Base-by-base conservation (phyloP, 108 stramenopile genomes). In the Cyclotella choctawhatcheeana region DNA sequence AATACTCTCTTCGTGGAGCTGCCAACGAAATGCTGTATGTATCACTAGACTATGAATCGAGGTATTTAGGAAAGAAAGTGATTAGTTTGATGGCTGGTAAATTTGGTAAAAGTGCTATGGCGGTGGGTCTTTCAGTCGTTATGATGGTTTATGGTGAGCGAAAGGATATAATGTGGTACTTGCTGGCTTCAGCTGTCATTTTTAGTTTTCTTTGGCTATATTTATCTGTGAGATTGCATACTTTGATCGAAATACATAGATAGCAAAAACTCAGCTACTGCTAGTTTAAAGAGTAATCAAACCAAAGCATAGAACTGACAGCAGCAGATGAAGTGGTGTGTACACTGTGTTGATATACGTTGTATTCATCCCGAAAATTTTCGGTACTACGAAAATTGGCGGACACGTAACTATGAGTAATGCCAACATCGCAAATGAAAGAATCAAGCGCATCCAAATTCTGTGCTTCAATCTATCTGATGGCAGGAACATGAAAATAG, bases 261-360 rank as follows among this genome's bases (percentile, higher is more conserved):
- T 34, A 26, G 0, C 6, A 40, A 6, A 40, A 40, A 8, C 12
- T 40, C 37, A 40, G 37, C 12, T 40, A 40, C 12, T 40, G 37
- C 6, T 40, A 8, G 6, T 6, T 40, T 40, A 12, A 6, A 40
- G 37, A n/a, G n/a, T n/a, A n/a, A n/a, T n/a, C n/a, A n/a, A n/a
- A n/a, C 84, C 27, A 22, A 67, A 40, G 64, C 85, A 83, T 35
- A 89, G 53, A 26, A 83, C 50, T 26, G 75, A 53, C 44, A 93
- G 53, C 0, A 85, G 68, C 35, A 89, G 44, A 60, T 93, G 86
- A 44, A 93, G 56, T 12, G 92, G 92, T 20, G 81, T 80, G 69
- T 89, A 90, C 16, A 84, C 86, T 21, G 62, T 52, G 35, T 59
- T 67, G 5, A 86, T 69, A 64, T 89, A 90, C 26, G 62, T 7